Conservation (phyloP, 176 grass and related monocot species). For the Musa troglodytarum region DNA sequence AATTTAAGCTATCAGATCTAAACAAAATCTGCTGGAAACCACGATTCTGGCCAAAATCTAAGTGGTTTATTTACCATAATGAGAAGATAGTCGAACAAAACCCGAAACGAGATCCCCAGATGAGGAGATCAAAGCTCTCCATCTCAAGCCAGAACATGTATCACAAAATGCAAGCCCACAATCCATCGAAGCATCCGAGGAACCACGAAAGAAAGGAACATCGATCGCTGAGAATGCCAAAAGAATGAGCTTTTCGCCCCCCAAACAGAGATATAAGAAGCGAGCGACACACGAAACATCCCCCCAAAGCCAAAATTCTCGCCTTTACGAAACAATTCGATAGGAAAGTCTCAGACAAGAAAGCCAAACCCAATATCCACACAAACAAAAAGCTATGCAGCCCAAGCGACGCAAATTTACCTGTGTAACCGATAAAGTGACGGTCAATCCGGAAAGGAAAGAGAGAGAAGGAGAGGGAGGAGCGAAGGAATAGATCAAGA, state of each 20-base stretch:
- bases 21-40: neutral
- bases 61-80: neutral
- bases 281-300: neutral
- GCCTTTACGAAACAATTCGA: neutral
- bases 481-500: neutral
- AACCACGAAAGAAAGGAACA: neutral
- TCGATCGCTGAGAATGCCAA: neutral
- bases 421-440: neutral
- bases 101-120: neutral
- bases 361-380: neutral
- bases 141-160: neutral
- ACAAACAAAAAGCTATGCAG: neutral
- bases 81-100: neutral
- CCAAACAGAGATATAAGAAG: neutral
- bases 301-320: neutral
- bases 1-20: neutral
- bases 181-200: neutral
- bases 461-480: neutral
- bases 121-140: neutral
- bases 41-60: neutral
- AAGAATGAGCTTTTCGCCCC: neutral
- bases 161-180: neutral
- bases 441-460: neutral
- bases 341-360: neutral
- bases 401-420: slow-evolving; percentile 6